A percentile compares a stretch with the other conserved stretches of the same genome.
Evolutionary conservation across 495 filamentous ascomycete genomes (phyloP).

Genomic region (Cercophora samala): DNA sequence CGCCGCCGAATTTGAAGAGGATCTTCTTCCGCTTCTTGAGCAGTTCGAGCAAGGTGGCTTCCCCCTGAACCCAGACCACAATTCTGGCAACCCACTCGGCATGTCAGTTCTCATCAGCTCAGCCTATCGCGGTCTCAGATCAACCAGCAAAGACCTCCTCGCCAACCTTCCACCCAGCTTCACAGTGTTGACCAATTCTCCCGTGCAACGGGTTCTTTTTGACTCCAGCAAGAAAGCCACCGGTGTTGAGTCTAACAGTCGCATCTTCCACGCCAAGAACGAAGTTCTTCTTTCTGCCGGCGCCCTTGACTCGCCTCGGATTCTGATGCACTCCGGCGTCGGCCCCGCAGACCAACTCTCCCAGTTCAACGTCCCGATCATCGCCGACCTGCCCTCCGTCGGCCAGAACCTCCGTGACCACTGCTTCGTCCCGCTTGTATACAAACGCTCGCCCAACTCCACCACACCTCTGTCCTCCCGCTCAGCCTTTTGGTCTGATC

Average conservation of each 20-base stretch:
- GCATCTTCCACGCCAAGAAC: constrained; percentile 45
- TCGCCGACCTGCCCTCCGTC: constrained; percentile 48
- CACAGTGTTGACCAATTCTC: constrained; percentile 45
- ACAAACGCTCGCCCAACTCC: constrained; percentile 27
- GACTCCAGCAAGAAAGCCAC: constrained; percentile 50
- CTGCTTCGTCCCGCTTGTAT: constrained; percentile 29
- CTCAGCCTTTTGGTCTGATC: constrained; percentile 30
- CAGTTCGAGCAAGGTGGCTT: constrained; percentile 47
- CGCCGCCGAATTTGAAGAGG: constrained; percentile 48
- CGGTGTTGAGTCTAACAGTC: constrained; percentile 39
- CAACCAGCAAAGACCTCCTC: constrained; percentile 53
- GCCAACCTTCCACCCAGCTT: constrained; percentile 46
- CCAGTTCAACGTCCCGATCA: constrained; percentile 50
- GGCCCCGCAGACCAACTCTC: constrained; percentile 52
- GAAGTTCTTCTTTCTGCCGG: constrained; percentile 61
- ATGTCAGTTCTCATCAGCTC: constrained; percentile 50
- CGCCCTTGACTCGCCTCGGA: constrained; percentile 55
- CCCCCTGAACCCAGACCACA: constrained; percentile 54
- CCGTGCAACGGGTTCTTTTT: constrained; percentile 52
- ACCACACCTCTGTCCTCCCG: constrained; percentile 26
- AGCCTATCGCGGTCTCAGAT: constrained; percentile 45
- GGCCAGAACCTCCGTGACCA: constrained; percentile 60
- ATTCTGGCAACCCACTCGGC: constrained; percentile 60
- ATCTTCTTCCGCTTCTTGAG: constrained; percentile 38
- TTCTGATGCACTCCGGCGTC: constrained; percentile 64